Evolutionary conservation across 2,329 filamentous ascomycete genomes (phyloP), one percentile per base, ranked within the genome.

Genomic region (Ophiostoma perfectum): DNA sequence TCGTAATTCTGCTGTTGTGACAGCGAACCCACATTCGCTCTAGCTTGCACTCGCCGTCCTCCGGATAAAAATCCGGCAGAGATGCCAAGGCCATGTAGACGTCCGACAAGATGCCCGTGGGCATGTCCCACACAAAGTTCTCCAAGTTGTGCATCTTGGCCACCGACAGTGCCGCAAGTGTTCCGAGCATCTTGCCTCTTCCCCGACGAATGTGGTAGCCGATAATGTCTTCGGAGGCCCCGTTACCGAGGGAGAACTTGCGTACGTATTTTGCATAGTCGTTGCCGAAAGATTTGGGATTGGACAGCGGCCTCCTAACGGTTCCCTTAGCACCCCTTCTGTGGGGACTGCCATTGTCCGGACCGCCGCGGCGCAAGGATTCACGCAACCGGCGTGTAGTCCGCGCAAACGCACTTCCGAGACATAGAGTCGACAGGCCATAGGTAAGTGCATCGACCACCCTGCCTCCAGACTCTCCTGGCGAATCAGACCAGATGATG

Each of bases 71-170:
- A 73, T 90, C 84, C 52, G 86, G 87, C 12, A 93, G 80, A 5
- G 89, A 92, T 1, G 88, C 87, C 64, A 96, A 81, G 36, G 91
- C 88, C 75, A 92, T 85, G 85, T 92, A 95, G 41, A 94, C 89
- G 75, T 94, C 90, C 67, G 91, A 85, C 67, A 93, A 79, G 18
- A 95, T 89, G 1, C 91, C 92, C 0, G 91, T 95, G 0, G 91
- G 91, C 91, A 95, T 94, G 74, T 96, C 91, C 91, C 91, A 95
- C 3, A 91, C 83, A 74, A 95, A 95, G 0, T 87, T 88, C 77
- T 95, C 91, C 52, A 96, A 82, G 74, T 91, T 92, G 66, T 87
- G 81, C 91, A 95, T 95, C 71, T 90, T 88, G 60, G 88, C 87
- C n/a, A 95, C 83, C 12, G 91, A 90, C 72, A 93, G 79, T 9